These are phyloP conservation scores for Clonostachys sp. DNA, from an alignment of 2,329 filamentous ascomycete genomes.

Conservation along the genomic window DNA sequence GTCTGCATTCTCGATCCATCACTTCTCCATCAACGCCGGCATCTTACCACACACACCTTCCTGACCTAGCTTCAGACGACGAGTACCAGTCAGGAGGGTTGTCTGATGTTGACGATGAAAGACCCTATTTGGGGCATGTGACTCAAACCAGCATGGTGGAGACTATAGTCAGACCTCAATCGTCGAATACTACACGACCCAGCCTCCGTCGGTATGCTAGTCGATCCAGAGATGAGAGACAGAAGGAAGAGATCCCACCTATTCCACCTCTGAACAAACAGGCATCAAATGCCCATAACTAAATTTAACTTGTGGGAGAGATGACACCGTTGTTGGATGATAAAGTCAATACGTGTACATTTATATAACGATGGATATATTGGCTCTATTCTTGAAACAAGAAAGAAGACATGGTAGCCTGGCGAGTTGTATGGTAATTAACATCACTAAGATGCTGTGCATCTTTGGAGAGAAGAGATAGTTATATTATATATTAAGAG, in stretches of 20 bases:
- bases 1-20: constrained; percentile 74
- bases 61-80: constrained; percentile 69
- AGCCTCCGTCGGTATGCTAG: constrained; percentile 20
- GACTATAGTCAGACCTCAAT: constrained; percentile 55
- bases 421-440: no score
- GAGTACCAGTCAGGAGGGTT: constrained; percentile 70
- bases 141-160: constrained; percentile 52
- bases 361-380: no score
- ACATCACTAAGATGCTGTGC: no score
- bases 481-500: no score
- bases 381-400: no score
- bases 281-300: not conserved
- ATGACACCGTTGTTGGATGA: no score
- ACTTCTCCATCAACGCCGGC: constrained; percentile 69
- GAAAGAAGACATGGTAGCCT: no score
- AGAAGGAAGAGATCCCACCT: constrained; percentile 24
- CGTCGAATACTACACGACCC: constrained; percentile 49
- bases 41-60: constrained; percentile 48
- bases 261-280: constrained; percentile 18
- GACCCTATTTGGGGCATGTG: constrained; percentile 29
- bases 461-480: no score
- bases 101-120: constrained; percentile 70
- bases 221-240: constrained; percentile 24
- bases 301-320: no score
- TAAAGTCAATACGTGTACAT: no score